These are phyloP conservation scores for Thalassiosira mediterranea DNA, from an alignment of 352 stramenopile species.

Conservation along the genomic window DNA sequence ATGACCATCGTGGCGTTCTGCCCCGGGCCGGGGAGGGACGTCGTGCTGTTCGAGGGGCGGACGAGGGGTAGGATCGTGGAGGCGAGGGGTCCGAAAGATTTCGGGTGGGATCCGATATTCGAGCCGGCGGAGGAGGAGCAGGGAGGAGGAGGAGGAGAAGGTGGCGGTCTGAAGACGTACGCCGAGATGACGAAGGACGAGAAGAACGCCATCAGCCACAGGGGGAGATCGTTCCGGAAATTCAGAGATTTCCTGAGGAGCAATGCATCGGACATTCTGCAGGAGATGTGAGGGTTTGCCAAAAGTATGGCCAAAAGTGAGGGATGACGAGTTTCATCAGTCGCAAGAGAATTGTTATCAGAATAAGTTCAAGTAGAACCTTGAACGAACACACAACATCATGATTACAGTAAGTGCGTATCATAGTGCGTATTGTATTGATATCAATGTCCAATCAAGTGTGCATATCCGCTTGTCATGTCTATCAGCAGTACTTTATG, in stretches of 20 bases:
- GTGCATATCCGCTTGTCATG: no score
- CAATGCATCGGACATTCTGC: no score
- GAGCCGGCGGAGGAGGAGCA: conserved; percentile 65
- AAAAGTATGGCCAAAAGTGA: no score
- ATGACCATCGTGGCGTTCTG: conserved; percentile 96
- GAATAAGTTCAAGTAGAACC: no score
- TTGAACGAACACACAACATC: no score
- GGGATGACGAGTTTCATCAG: no score
- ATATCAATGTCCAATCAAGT: no score
- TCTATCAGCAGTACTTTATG: no score
- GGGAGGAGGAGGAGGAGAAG: conserved; percentile 24
- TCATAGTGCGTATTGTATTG: no score
- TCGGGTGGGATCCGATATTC: conserved; percentile 88
- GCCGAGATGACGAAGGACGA: conserved; percentile 84
- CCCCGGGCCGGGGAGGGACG: conserved; percentile 68
- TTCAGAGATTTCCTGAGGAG: conserved; percentile 62
- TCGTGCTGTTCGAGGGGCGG: conserved; percentile 80
- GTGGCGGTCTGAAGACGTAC: conserved; percentile 70
- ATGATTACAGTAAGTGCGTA: no score
- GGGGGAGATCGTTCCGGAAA: conserved; percentile 60
- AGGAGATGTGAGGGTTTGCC: no score
- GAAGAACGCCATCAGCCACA: conserved; percentile 85
- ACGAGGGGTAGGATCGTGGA: conserved; percentile 83
- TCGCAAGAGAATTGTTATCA: no score
- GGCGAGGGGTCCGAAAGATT: conserved; percentile 67